These are phyloP conservation scores for Penicillium sp. DNA, from an alignment of 2,329 filamentous ascomycete species.

Conservation along the genomic window DNA sequence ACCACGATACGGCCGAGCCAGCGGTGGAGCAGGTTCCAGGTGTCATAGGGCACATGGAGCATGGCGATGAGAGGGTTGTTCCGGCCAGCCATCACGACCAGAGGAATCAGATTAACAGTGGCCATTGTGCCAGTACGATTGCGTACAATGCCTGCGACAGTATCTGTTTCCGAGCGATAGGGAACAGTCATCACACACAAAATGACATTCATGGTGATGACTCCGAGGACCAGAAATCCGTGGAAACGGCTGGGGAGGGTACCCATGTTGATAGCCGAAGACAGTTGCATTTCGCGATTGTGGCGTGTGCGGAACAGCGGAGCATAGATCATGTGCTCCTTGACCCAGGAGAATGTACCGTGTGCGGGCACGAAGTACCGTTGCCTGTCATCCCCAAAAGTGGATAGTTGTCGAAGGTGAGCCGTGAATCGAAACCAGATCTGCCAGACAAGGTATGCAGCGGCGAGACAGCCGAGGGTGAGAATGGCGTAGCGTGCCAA, in stretches of 20 bases:
- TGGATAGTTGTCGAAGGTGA: conserved; percentile 68
- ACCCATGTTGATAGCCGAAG: conserved; percentile 43
- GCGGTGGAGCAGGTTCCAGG: conserved; percentile 61
- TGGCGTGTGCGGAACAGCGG: conserved; percentile 43
- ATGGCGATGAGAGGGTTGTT: conserved; percentile 43
- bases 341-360: conserved; percentile 58
- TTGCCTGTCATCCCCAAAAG: conserved; percentile 73
- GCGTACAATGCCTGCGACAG: conserved; percentile 38
- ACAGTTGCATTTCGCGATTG: conserved; percentile 44
- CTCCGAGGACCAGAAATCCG: conserved; percentile 37
- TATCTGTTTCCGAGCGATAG: conserved; percentile 31
- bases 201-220: conserved; percentile 44
- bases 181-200: conserved; percentile 48
- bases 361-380: conserved; percentile 65
- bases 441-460: conserved; percentile 62
- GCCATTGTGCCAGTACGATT: conserved; percentile 43
- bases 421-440: conserved; percentile 55
- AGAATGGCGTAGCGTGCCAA: conserved; percentile 59
- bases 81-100: conserved; percentile 40
- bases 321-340: conserved; percentile 58
- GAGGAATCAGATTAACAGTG: conserved; percentile 42
- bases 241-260: conserved; percentile 46
- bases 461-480: conserved; percentile 60
- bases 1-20: conserved; percentile 72
- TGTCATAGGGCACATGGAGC: conserved; percentile 42